Base-by-base conservation (phyloP, 805 yeast species). In the Ogataea allantospora region DNA sequence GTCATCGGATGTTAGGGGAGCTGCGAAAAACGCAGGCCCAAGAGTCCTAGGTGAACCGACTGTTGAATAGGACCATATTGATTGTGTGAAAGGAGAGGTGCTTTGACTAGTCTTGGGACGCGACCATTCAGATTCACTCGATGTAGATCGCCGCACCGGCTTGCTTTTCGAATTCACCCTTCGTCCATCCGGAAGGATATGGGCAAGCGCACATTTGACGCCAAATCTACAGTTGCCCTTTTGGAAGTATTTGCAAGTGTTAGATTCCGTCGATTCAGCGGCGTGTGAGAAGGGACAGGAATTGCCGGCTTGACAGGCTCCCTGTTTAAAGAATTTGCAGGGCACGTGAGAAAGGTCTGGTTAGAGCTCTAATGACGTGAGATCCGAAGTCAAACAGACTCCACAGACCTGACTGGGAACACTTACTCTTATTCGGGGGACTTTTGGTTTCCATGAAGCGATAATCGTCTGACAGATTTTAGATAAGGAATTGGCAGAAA, bases 221-320 rank as follows among this genome's bases (percentile, higher is more conserved):
- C 99, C 99, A 62, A 91, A 91, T 64, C 88, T 88, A 64, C 99
- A 91, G 57, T 88, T 88, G n/a, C 98, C 98, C 65, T 86, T 86
- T 54, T 84, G 93, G 61, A 87, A 91, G 63, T 89, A 91, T 68
- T 88, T 89, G 71, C 99, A 91, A 6, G 89, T 87, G 28, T 73
- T 67, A 30, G 70, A 62, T 33, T 74, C 80, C 23, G 67, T 63
- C n/a, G 70, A 68, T 38, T 81, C 84, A 35, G 77, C 56, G 31
- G 83, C 71, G 59, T 91, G 99, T 22, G 93, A 80, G 58, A 91
- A 91, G 2, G 96, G 96, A 60, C 99, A 91, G 1, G 91, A 71
- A 35, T 68, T 70, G 9, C 98, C 98, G 1, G 98, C 98, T 62
- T 89, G 97, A 61, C 99, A 91, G 12, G 85, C 78, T 1, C 98